A percentile compares a stretch with the other conserved stretches of the same genome.
These are phyloP conservation scores for Gossypium arboreum DNA, from an alignment of 345 rosid genomes.

Conservation along the genomic window DNA sequence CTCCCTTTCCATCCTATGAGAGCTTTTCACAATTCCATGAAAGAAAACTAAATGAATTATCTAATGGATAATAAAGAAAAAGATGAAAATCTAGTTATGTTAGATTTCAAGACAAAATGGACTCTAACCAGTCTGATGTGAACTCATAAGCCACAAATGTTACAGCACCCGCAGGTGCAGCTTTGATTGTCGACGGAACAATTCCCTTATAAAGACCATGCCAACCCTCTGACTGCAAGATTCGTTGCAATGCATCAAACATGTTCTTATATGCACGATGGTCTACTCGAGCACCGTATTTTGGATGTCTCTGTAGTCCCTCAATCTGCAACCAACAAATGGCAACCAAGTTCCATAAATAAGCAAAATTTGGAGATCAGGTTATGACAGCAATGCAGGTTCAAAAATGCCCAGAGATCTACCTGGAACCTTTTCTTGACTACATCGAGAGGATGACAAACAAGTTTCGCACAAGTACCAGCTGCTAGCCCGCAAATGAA, in stretches of 20 bases:
- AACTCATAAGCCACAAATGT: constrained; percentile 82
- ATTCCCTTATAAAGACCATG: constrained; percentile 93
- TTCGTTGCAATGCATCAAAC: constrained; percentile 66
- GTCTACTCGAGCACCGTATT: constrained; percentile 81
- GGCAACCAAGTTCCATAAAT: background rate
- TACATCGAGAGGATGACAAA: constrained; percentile 95
- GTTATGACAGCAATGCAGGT: background rate
- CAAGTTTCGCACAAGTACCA: constrained; percentile 94
- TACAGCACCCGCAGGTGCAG: constrained; percentile 97
- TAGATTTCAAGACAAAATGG: constrained; percentile 37
- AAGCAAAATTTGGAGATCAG: background rate
- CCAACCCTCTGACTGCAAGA: constrained; percentile 65
- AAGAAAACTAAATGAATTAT: constrained; percentile 27
- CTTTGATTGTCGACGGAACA: constrained; percentile 85
- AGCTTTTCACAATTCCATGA: constrained; percentile 1
- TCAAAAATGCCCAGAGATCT: constrained; percentile 12
- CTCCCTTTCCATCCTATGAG: background rate
- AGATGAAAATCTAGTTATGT: constrained; percentile 15
- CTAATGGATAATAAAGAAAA: constrained; percentile 13
- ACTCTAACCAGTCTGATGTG: constrained; percentile 77
- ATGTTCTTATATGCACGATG: constrained; percentile 68
- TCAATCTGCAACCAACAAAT: constrained; percentile 54
- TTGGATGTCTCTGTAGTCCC: constrained; percentile 83
- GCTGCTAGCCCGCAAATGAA: constrained; percentile 84
- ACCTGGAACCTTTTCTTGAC: constrained; percentile 98